Percentiles rank a stretch among this genome's conserved stretches.
Conservation (phyloP, 805 yeast genomes). For the Metschnikowia lachancei region DNA sequence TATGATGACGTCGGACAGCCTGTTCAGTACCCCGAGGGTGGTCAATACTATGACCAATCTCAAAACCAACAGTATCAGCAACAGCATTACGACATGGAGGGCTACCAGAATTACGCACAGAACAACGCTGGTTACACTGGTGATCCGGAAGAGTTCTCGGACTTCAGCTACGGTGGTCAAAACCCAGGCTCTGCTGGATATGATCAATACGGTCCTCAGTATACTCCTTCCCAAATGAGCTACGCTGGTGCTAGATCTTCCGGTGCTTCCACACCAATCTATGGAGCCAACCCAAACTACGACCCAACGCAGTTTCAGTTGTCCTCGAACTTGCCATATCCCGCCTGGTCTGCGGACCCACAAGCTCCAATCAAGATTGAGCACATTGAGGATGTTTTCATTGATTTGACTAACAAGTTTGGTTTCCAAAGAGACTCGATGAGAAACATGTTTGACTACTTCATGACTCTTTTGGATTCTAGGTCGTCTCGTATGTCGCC, state of each 20-base stretch:
- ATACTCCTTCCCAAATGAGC: conserved; percentile 84
- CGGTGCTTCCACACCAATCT: conserved; percentile 93
- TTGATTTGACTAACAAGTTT: conserved; percentile 76
- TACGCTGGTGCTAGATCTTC: conserved; percentile 80
- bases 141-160: conserved; percentile 64
- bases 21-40: conserved; percentile 33
- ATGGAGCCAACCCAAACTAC: conserved; percentile 57
- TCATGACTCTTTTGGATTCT: conserved; percentile 80
- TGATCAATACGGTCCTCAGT: conserved; percentile 66
- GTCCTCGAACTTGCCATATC: conserved; percentile 90
- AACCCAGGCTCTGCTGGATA: conserved; percentile 62
- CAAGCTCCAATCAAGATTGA: conserved; percentile 80
- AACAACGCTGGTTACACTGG: conserved; percentile 34
- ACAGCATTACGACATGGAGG: conserved; percentile 49
- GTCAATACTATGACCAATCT: conserved; percentile 50
- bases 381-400: conserved; percentile 83
- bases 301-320: conserved; percentile 63
- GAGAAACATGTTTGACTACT: conserved; percentile 88
- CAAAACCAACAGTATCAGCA: conserved; percentile 47
- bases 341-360: conserved; percentile 98
- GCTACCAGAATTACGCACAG: conserved; percentile 40
- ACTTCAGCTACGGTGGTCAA: conserved; percentile 56
- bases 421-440: conserved; percentile 91
- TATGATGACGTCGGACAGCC: conserved; percentile 33
- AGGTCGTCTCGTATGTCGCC: conserved; percentile 88